These are phyloP conservation scores for Macrophomina phaseolina DNA, from an alignment of 2,329 filamentous ascomycete genomes.

Conservation along the genomic window DNA sequence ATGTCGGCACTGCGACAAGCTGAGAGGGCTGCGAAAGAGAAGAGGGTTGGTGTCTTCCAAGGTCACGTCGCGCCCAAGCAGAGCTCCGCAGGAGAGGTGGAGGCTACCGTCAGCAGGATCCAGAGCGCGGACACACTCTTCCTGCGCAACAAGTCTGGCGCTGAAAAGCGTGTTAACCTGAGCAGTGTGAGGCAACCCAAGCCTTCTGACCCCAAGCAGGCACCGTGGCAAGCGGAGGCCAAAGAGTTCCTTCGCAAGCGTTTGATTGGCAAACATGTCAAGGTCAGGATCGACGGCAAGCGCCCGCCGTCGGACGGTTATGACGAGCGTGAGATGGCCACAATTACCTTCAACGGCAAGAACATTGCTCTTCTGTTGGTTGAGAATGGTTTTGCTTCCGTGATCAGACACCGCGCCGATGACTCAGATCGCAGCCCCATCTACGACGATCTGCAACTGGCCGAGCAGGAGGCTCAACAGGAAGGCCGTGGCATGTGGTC, in stretches of 20 bases:
- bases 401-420: slow-evolving; percentile 93
- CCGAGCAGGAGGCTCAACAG: slow-evolving; percentile 80
- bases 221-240: slow-evolving; percentile 87
- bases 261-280: slow-evolving; percentile 94
- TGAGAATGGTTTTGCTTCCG: slow-evolving; percentile 91
- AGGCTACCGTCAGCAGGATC: slow-evolving; percentile 84
- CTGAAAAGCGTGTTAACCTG: slow-evolving; percentile 87
- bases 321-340: slow-evolving; percentile 93
- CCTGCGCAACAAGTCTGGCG: slow-evolving; percentile 81
- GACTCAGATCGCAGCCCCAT: slow-evolving; percentile 92
- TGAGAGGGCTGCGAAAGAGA: slow-evolving; percentile 81
- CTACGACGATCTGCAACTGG: slow-evolving; percentile 85
- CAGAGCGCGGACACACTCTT: slow-evolving; percentile 88
- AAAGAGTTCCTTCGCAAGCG: slow-evolving; percentile 96
- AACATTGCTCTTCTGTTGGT: slow-evolving; percentile 85
- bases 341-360: slow-evolving; percentile 80
- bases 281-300: slow-evolving; percentile 85
- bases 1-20: slow-evolving; percentile 87
- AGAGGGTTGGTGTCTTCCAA: slow-evolving; percentile 80
- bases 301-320: slow-evolving; percentile 89
- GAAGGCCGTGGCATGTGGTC: slow-evolving; percentile 96
- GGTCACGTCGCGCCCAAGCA: slow-evolving; percentile 73
- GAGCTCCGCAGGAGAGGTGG: slow-evolving; percentile 66
- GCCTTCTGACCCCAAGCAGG: slow-evolving; percentile 81
- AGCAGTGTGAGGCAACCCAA: slow-evolving; percentile 96